phyloP scores from a whole-genome alignment of 768 basidiomycete genomes.

The Mycena indigotica region DNA sequence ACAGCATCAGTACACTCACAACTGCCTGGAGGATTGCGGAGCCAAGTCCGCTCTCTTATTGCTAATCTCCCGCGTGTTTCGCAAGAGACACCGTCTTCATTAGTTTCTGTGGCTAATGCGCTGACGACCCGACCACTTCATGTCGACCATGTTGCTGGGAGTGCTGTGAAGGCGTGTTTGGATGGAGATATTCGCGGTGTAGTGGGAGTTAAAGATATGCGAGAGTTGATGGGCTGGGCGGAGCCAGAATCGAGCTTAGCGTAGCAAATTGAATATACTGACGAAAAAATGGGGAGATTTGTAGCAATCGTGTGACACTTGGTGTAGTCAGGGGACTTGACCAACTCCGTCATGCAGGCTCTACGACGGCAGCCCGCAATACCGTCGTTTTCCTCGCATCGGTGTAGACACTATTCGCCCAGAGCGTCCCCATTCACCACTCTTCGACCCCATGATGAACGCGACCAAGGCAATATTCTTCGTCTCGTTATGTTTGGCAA shows the following conservation, averaged over 20 bases:
- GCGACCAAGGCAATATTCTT: constrained; percentile 42
- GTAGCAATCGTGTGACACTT: not conserved
- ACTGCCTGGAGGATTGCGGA: constrained; percentile 9
- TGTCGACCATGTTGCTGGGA: constrained; percentile 92
- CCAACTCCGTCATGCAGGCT: constrained; percentile 10
- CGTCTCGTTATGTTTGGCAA: constrained; percentile 81
- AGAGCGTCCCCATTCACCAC: constrained; percentile 43
- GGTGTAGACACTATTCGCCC: constrained; percentile 34
- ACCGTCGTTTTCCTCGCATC: constrained; percentile 14
- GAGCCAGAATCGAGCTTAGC: not conserved
- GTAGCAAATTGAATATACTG: no score
- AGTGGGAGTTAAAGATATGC: constrained; percentile 72
- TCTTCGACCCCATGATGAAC: constrained; percentile 37
- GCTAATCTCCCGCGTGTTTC: constrained; percentile 7
- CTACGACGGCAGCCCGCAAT: constrained; percentile 9
- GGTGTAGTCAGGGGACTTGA: no score
- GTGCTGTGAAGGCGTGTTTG: constrained; percentile 63
- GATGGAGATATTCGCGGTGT: constrained; percentile 58
- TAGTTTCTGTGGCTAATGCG: constrained; percentile 75
- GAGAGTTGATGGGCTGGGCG: constrained; percentile 71
- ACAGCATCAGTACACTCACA: constrained; percentile 68
- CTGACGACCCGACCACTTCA: constrained; percentile 89
- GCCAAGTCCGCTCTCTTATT: constrained; percentile 8
- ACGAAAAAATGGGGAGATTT: not conserved
- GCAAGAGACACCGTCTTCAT: constrained; percentile 39